Conservation (phyloP, 306 rosid genomes). For the Fragaria nilgerrensis region DNA sequence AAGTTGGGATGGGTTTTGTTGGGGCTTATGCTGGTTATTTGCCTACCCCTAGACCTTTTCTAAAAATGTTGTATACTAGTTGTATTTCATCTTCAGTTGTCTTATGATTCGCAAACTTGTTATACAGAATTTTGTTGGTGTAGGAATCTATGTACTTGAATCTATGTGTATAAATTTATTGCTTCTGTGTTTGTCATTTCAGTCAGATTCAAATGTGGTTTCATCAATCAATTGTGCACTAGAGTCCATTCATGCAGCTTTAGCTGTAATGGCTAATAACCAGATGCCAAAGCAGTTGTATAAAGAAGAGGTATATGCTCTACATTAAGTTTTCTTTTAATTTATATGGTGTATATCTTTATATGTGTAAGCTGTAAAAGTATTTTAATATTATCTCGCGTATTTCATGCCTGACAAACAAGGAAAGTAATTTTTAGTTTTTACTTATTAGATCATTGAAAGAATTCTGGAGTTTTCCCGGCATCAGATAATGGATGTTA, state of each 20-base stretch:
- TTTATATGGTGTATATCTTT: constrained; percentile 1
- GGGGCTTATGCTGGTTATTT: neutral
- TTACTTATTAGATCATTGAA: constrained; percentile 68
- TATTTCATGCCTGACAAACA: neutral
- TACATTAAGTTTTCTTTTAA: neutral
- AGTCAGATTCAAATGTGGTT: constrained; percentile 79
- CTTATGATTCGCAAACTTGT: neutral
- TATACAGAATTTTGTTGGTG: neutral
- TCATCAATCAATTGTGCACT: constrained; percentile 70
- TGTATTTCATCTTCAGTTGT: neutral
- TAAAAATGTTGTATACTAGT: neutral
- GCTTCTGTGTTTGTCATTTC: constrained; percentile 34
- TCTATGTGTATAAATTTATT: neutral
- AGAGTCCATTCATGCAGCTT: constrained; percentile 95
- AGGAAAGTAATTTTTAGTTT: constrained; percentile 24
- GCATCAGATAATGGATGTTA: constrained; percentile 87
- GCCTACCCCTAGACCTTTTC: neutral
- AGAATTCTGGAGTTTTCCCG: constrained; percentile 92
- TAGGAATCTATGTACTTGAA: neutral
- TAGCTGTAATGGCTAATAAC: constrained; percentile 75
- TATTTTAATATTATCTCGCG: neutral
- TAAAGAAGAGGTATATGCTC: constrained; percentile 77
- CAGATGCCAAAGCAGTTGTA: constrained; percentile 94
- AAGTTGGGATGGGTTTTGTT: neutral
- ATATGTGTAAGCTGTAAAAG: neutral